phyloP scores from a whole-genome alignment of 1,139 yeast species.

The Geotrichum restrictum region DNA sequence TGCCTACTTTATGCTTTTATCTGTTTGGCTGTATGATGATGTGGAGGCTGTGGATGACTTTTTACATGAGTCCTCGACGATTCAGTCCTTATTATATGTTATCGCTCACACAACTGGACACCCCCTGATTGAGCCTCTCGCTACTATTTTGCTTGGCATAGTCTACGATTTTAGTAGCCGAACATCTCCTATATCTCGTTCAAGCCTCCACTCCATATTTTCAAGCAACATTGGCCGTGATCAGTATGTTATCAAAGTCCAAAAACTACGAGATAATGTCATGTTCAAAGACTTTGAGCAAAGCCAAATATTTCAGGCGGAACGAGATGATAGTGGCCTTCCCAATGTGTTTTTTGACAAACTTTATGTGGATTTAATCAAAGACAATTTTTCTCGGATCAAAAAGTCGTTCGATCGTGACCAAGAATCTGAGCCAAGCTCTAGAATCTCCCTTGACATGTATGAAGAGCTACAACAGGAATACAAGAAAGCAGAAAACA shows the following conservation, averaged over 20 bases:
- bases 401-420: constrained; percentile 68
- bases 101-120: constrained; percentile 58
- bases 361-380: constrained; percentile 59
- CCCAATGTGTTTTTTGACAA: constrained; percentile 76
- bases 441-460: constrained; percentile 62
- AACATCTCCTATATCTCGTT: constrained; percentile 65
- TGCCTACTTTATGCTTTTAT: constrained; percentile 72
- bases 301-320: constrained; percentile 44
- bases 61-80: constrained; percentile 58
- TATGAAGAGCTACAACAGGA: constrained; percentile 59
- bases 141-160: constrained; percentile 68
- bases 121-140: constrained; percentile 68
- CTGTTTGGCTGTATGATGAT: constrained; percentile 78
- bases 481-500: constrained; percentile 40
- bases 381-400: constrained; percentile 67
- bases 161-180: constrained; percentile 76
- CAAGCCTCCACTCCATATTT: constrained; percentile 59
- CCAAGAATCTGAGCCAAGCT: constrained; percentile 68
- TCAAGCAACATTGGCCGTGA: constrained; percentile 74
- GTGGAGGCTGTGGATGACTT: constrained; percentile 72
- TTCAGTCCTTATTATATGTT: constrained; percentile 65
- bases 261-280: constrained; percentile 62
- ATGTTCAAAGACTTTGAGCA: constrained; percentile 55
- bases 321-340: constrained; percentile 74
- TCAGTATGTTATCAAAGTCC: constrained; percentile 68